Evolutionary conservation across 495 filamentous ascomycete species (phyloP).

Genomic region (Hypoxylon perforatum): DNA sequence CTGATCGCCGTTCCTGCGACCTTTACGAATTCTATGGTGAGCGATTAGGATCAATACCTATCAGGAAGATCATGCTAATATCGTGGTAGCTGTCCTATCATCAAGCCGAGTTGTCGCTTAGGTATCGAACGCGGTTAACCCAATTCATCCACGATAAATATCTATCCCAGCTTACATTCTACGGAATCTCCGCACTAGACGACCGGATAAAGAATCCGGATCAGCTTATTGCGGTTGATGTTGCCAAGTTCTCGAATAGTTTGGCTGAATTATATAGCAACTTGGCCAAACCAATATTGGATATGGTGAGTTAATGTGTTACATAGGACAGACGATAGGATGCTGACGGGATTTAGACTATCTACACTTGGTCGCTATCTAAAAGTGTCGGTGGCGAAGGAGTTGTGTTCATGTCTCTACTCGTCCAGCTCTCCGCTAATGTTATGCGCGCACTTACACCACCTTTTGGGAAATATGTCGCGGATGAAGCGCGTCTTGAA

Average conservation of each 20-base stretch:
- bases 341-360: slow-evolving; percentile 57
- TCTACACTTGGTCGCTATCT: slow-evolving; percentile 94
- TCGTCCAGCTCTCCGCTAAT: slow-evolving; percentile 91
- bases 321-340: background rate
- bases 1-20: slow-evolving; percentile 95
- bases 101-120: slow-evolving; percentile 90
- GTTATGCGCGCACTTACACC: slow-evolving; percentile 95
- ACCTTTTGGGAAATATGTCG: slow-evolving; percentile 98
- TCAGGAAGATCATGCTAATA: slow-evolving; percentile 10
- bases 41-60: slow-evolving; percentile 38
- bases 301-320: slow-evolving; percentile 71
- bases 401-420: slow-evolving; percentile 89
- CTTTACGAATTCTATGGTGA: slow-evolving; percentile 98
- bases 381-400: slow-evolving; percentile 95
- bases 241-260: slow-evolving; percentile 94
- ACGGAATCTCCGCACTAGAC: slow-evolving; percentile 92
- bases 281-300: slow-evolving; percentile 92
- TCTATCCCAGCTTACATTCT: slow-evolving; percentile 96
- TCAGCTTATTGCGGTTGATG: slow-evolving; percentile 95
- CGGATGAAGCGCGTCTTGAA: slow-evolving; percentile 92
- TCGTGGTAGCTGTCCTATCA: slow-evolving; percentile 85
- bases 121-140: slow-evolving; percentile 91
- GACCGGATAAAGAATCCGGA: slow-evolving; percentile 99
- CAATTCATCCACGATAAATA: slow-evolving; percentile 94
- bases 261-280: slow-evolving; percentile 96